These are phyloP conservation scores for Lyophyllum semitale DNA, from an alignment of 768 basidiomycete genomes.

Conservation along the genomic window DNA sequence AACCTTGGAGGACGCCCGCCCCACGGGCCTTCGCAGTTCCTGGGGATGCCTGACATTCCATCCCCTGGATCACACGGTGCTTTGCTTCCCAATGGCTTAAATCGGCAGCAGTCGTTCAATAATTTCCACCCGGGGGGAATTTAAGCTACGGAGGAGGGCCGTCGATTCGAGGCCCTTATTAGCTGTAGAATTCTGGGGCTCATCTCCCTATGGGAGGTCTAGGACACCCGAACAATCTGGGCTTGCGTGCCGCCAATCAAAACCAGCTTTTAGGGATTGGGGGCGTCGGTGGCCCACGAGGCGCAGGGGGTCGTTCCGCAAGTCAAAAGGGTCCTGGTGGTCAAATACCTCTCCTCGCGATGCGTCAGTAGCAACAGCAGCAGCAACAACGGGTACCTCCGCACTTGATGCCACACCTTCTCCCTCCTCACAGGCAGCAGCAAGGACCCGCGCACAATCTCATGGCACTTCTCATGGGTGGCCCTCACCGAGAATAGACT, in stretches of 20 bases:
- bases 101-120: slow-evolving; percentile 51
- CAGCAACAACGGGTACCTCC: slow-evolving; percentile 63
- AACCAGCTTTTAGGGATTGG: slow-evolving; percentile 53
- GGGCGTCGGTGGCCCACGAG: slow-evolving; percentile 45
- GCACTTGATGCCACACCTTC: slow-evolving; percentile 47
- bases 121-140: slow-evolving; percentile 47
- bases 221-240: slow-evolving; percentile 54
- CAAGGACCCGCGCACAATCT: slow-evolving; percentile 69
- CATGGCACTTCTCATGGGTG: slow-evolving; percentile 84
- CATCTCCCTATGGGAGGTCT: slow-evolving; percentile 54
- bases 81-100: slow-evolving; percentile 46
- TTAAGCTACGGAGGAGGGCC: slow-evolving; percentile 46
- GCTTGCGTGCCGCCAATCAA: slow-evolving; percentile 53
- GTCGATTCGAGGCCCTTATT: slow-evolving; percentile 58
- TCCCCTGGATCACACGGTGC: slow-evolving; percentile 46
- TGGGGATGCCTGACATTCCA: slow-evolving; percentile 48
- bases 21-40: slow-evolving; percentile 72
- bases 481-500: slow-evolving; percentile 63
- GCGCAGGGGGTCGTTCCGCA: slow-evolving; percentile 47
- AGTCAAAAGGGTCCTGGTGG: slow-evolving; percentile 46
- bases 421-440: slow-evolving; percentile 64
- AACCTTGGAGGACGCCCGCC: slow-evolving; percentile 83
- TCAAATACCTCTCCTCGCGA: slow-evolving; percentile 46
- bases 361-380: slow-evolving; percentile 54
- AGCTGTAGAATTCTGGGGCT: slow-evolving; percentile 46